Percentiles rank a stretch among this genome's conserved stretches.
Evolutionary conservation across 768 basidiomycete species (phyloP).

Genomic region (Boletus rubropictus): DNA sequence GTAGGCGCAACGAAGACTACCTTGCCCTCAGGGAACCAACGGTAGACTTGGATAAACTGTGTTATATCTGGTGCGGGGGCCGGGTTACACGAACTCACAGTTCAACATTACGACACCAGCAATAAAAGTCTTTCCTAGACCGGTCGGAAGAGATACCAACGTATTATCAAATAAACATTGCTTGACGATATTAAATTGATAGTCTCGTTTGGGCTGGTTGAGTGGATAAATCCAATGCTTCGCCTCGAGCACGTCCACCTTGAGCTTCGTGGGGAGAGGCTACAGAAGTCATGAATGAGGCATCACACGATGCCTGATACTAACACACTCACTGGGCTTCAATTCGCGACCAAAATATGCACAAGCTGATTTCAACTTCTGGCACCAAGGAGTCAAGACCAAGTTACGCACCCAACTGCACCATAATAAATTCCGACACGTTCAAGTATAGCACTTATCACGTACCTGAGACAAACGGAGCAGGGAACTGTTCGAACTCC

Average conservation of each 20-base stretch:
- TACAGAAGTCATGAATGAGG: slow-evolving; percentile 23
- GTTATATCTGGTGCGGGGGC: slow-evolving; percentile 1
- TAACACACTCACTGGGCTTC: slow-evolving; percentile 28
- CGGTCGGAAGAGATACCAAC: slow-evolving; percentile 90
- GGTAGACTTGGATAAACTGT: slow-evolving; percentile 53
- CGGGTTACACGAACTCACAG: slow-evolving; percentile 44
- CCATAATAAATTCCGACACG: slow-evolving; percentile 8
- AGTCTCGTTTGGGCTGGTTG: slow-evolving; percentile 83
- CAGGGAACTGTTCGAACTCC: slow-evolving; percentile 82
- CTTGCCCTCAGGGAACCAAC: slow-evolving; percentile 90
- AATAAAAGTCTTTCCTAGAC: slow-evolving; percentile 96
- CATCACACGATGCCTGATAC: too few species aligned
- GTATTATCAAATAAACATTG: slow-evolving; percentile 87
- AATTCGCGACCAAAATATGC: background rate
- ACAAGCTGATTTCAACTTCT: slow-evolving; percentile 5
- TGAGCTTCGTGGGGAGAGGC: slow-evolving; percentile 74
- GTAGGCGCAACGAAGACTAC: slow-evolving; percentile 95
- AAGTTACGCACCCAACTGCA: slow-evolving; percentile 48
- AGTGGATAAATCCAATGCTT: slow-evolving; percentile 90
- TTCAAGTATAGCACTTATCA: slow-evolving; percentile 9
- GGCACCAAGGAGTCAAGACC: background rate
- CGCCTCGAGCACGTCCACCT: slow-evolving; percentile 68
- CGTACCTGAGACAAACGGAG: slow-evolving; percentile 67
- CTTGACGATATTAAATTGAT: slow-evolving; percentile 90
- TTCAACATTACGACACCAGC: slow-evolving; percentile 96